phyloP scores from a whole-genome alignment of 352 stramenopile species.

The Elongisporangium prolatum region DNA sequence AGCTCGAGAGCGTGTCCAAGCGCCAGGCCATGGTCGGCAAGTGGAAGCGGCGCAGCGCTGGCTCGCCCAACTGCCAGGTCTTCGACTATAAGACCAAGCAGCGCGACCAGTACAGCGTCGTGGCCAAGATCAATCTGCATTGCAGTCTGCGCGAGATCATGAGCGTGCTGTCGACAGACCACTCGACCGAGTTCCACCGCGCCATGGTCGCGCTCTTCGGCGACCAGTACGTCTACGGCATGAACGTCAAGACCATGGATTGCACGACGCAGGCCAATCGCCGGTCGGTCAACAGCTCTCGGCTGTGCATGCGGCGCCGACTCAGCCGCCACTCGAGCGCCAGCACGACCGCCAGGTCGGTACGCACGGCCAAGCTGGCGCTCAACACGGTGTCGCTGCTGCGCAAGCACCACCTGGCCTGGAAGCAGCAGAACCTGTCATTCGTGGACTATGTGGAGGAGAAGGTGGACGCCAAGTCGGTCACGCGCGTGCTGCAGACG shows the following conservation, averaged over 20 bases:
- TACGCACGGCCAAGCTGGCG: slow-evolving; percentile 27
- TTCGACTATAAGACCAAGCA: slow-evolving; percentile 37
- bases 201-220: slow-evolving; percentile 65
- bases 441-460: slow-evolving; percentile 64
- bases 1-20: slow-evolving; percentile 38
- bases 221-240: slow-evolving; percentile 51
- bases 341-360: slow-evolving; percentile 5
- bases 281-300: neutral
- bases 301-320: slow-evolving; percentile 4
- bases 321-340: slow-evolving; percentile 1
- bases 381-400: slow-evolving; percentile 55
- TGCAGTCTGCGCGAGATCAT: slow-evolving; percentile 57
- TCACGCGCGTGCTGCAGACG: slow-evolving; percentile 61
- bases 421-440: slow-evolving; percentile 44
- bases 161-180: slow-evolving; percentile 47
- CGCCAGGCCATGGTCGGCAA: slow-evolving; percentile 36
- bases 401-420: slow-evolving; percentile 36
- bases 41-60: slow-evolving; percentile 33
- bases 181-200: slow-evolving; percentile 44
- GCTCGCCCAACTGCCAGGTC: slow-evolving; percentile 37
- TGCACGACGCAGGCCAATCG: slow-evolving; percentile 11
- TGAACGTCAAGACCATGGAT: slow-evolving; percentile 37
- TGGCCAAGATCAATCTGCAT: slow-evolving; percentile 53
- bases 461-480: slow-evolving; percentile 40
- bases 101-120: slow-evolving; percentile 51